Evolutionary conservation across 192 early-diverging fungal species (phyloP), one percentile per base, ranked within the genome.

Genomic region (Backusella tarrabulga): DNA sequence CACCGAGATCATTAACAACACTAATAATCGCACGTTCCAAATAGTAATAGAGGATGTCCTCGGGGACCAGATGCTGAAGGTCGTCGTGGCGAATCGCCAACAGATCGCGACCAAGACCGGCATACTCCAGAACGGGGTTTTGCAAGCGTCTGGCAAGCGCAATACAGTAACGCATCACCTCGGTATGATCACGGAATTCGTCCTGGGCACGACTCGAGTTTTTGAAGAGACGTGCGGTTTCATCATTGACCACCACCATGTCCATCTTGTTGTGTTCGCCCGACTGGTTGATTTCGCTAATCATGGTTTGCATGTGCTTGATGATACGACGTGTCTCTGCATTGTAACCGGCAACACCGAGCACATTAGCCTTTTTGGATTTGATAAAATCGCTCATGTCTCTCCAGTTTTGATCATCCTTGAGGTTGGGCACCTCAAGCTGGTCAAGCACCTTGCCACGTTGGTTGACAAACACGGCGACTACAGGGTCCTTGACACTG

Each of bases 1-100:
- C 94, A 71, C 98, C 98, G 21, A 90, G 83, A 38, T 81, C 80
- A 73, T 94, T 95, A 21, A 97, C 91, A 7, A 96, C 89, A 77
- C 96, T 95, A 50, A 98, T 92, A 26, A 97, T 85, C 0, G 96
- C 93, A 32, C 96, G 92, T 83, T 99, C 94, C 14, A 97, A 79
- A 2, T 88, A 85, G 23, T 84, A 75, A 66, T 90, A 85, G 46
- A 95, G 80, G 52, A 86, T 87, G 40, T 93, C 92, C 34, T 93
- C 88, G 14, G 91, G 86, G 1, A 94, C 76, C 73, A 93, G 84
- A 41, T 86, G 77, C 84, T 99, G 98, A 5, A 87, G 80, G 11
- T 90, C 85, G 77, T 99, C 94, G 73, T 95, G 85, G 9, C 86
- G 80, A 74, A 99, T 81, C 41, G 91, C 88, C 73, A 88, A 83